These are phyloP conservation scores for Cryphonectria carpinicola DNA, from an alignment of 2,329 filamentous ascomycete species.

Conservation along the genomic window DNA sequence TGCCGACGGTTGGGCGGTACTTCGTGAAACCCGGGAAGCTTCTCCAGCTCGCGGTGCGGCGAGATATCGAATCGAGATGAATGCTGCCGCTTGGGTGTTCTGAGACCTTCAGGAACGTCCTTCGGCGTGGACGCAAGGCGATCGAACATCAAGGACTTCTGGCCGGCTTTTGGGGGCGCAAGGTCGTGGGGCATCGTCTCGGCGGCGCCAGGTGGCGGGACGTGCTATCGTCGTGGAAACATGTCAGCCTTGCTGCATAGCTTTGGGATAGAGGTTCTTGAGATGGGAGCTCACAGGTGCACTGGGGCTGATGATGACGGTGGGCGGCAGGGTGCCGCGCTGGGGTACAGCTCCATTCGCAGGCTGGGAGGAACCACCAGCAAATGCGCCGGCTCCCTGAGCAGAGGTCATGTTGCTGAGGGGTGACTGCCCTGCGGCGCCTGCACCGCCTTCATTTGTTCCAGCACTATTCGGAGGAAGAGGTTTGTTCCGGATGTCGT, in stretches of 20 bases:
- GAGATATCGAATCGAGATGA: slow-evolving; percentile 98
- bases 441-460: slow-evolving; percentile 46
- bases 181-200: slow-evolving; percentile 99
- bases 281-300: slow-evolving; percentile 70
- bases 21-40: slow-evolving; percentile 96
- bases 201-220: slow-evolving; percentile 87
- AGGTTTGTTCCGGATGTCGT: slow-evolving; percentile 84
- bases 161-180: slow-evolving; percentile 86
- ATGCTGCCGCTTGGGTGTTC: slow-evolving; percentile 94
- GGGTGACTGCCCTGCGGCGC: slow-evolving; percentile 38
- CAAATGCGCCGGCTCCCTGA: slow-evolving; percentile 25
- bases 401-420: slow-evolving; percentile 29
- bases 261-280: background rate
- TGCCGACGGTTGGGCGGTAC: slow-evolving; percentile 92
- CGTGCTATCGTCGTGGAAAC: slow-evolving; percentile 61
- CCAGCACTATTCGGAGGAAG: slow-evolving; percentile 61
- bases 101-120: slow-evolving; percentile 92
- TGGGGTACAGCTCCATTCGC: slow-evolving; percentile 64
- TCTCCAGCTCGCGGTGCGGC: slow-evolving; percentile 93
- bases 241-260: slow-evolving; percentile 31
- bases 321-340: slow-evolving; percentile 74
- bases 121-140: slow-evolving; percentile 91
- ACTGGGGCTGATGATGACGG: slow-evolving; percentile 93
- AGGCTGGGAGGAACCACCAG: slow-evolving; percentile 42
- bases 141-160: slow-evolving; percentile 88